Evolutionary conservation across 441 rosid species (phyloP).

Genomic region (Populus hybrid): DNA sequence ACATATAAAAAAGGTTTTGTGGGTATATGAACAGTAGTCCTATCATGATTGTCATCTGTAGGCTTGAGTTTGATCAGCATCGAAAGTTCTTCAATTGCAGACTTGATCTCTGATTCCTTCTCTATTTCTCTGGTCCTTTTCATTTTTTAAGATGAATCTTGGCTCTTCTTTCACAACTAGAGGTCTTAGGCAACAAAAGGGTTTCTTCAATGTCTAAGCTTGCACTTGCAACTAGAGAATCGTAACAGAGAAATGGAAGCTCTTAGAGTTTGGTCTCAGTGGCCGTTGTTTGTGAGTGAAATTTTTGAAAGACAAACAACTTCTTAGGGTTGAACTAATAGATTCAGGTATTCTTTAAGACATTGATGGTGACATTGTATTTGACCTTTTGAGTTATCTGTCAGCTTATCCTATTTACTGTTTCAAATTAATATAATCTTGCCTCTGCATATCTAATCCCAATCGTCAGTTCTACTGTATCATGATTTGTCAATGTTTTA

Average conservation of each 20-base stretch:
- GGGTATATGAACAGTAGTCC: conserved; percentile 38
- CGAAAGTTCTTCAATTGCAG: conserved; percentile 80
- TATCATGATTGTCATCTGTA: conserved; percentile 18
- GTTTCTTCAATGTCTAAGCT: background rate
- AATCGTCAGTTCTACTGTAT: background rate
- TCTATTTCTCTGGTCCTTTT: conserved; percentile 82
- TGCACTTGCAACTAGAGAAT: background rate
- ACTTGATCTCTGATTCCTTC: conserved; percentile 56
- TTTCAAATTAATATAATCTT: background rate
- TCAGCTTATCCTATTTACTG: conserved; percentile 1
- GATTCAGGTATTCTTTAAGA: conserved; percentile 2
- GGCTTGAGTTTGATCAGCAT: conserved; percentile 40
- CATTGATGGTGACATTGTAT: conserved; percentile 38
- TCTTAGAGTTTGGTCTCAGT: background rate
- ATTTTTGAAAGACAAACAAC: background rate
- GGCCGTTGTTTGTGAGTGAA: background rate
- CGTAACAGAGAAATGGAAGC: background rate
- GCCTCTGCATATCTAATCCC: background rate
- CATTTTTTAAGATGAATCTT: conserved; percentile 29
- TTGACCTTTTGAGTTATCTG: conserved; percentile 47
- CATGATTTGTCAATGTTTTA: background rate
- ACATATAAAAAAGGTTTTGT: conserved; percentile 60
- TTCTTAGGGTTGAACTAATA: background rate
- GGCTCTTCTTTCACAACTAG: background rate
- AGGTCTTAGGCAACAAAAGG: conserved; percentile 2